Evolutionary conservation across 2,329 filamentous ascomycete genomes (phyloP).

Genomic region (Penicillium sclerotiorum): DNA sequence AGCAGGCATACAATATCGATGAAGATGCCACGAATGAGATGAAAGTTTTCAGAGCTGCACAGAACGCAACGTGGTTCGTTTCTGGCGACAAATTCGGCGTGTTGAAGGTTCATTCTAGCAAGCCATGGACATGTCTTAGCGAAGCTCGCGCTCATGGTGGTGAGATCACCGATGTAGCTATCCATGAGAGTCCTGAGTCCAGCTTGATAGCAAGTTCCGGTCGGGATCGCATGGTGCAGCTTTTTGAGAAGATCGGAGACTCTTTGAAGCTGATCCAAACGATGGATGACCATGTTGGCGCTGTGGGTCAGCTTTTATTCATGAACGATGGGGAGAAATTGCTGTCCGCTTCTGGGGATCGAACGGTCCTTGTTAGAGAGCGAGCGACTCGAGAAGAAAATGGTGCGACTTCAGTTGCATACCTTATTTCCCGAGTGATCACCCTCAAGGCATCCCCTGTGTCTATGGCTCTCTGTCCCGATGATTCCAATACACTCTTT

Average conservation of each 20-base stretch:
- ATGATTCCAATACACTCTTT: slow-evolving; percentile 59
- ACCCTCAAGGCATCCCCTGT: slow-evolving; percentile 83
- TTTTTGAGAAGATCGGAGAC: slow-evolving; percentile 68
- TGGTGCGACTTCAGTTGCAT: slow-evolving; percentile 66
- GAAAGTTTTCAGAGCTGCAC: slow-evolving; percentile 61
- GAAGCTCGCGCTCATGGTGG: slow-evolving; percentile 83
- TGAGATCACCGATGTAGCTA: slow-evolving; percentile 79
- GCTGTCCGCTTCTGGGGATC: slow-evolving; percentile 84
- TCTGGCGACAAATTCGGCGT: slow-evolving; percentile 87
- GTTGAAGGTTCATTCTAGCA: slow-evolving; percentile 54
- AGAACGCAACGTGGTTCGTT: slow-evolving; percentile 68
- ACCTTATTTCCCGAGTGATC: slow-evolving; percentile 74
- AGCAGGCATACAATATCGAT: slow-evolving; percentile 55
- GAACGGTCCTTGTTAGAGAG: slow-evolving; percentile 82
- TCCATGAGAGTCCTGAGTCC: slow-evolving; percentile 64
- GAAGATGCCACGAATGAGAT: slow-evolving; percentile 58
- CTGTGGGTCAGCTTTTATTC: slow-evolving; percentile 77
- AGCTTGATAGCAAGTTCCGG: slow-evolving; percentile 79
- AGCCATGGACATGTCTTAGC: slow-evolving; percentile 63
- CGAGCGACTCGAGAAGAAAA: slow-evolving; percentile 66
- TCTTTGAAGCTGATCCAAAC: slow-evolving; percentile 83
- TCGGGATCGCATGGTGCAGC: slow-evolving; percentile 86
- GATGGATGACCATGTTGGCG: slow-evolving; percentile 85
- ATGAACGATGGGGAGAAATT: slow-evolving; percentile 70
- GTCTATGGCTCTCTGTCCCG: slow-evolving; percentile 73